Base-by-base conservation (phyloP, 2,329 filamentous ascomycete species). In the Colletotrichum salicis region DNA sequence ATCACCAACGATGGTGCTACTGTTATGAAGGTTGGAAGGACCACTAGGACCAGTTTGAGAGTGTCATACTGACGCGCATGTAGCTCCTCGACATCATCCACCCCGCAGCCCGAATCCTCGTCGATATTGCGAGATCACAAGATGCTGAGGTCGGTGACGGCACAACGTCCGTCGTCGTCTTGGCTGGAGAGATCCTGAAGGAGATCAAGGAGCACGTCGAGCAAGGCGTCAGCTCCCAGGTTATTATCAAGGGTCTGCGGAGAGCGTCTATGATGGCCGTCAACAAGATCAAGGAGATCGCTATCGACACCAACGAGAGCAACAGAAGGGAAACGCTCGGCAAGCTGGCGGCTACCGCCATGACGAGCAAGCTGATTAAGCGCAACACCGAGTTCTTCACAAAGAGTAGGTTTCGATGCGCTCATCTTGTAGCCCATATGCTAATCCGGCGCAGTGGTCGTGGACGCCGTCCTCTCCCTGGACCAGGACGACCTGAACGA, bases 331-430 rank as follows among this genome's bases (percentile, higher is more conserved):
- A 98, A 77, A 98, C 95, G 54, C 88, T 99, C 73, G 85, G 87
- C 81, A 97, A 97, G 85, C 87, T 99, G 77, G 96, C 96, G 35
- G 94, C 90, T 45, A 99, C 96, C 33, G 96, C 96, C 77, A 99
- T 99, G 96, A 98, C 95, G 83, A 98, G 95, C 89, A 99, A 99
- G 88, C 88, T 99, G 77, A 98, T 99, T 81, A 97, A 98, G 90
- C 90, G 96, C 79, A 98, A 99, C 86, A 93, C 96, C 37, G 90
- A 91, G 4, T 99, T 98, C 84, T 99, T 99, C 86, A 98, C 96
- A 74, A 96, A 97, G 88, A 97, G 94, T 97, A 86, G 76, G 91
- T 81, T 52, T 0, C 10, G 27, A 4, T 27, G 12, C 13, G 24
- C 19, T 7, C 10, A 5, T 24, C 2, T 5, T 13, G 10, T 2